These are phyloP conservation scores for Phytophthora hibernalis DNA, from an alignment of 352 stramenopile genomes.

Conservation along the genomic window DNA sequence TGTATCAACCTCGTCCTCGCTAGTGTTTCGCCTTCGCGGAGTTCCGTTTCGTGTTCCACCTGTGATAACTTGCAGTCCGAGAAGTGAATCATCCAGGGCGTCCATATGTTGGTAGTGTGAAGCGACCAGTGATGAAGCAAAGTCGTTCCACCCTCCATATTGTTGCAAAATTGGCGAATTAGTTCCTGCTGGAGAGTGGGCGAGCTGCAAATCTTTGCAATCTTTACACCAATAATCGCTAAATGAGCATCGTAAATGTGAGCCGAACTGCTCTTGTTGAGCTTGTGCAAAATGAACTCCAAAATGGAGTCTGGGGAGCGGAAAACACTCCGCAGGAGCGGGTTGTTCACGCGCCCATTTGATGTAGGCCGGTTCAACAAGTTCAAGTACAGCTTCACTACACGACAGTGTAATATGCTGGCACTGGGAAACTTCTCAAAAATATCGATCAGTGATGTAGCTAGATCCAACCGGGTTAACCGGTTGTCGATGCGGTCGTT, in stretches of 20 bases:
- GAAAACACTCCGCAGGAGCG: conserved; percentile 74
- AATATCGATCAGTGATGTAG: conserved; percentile 68
- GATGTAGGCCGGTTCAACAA: conserved; percentile 68
- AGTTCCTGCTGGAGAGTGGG: conserved; percentile 79
- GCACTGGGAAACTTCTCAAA: conserved; percentile 78
- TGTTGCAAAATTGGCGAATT: conserved; percentile 78
- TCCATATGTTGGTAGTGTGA: conserved; percentile 83
- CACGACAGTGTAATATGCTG: conserved; percentile 75
- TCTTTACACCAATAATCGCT: conserved; percentile 80
- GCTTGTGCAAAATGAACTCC: conserved; percentile 73
- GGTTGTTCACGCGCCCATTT: conserved; percentile 78
- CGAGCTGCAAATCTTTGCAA: conserved; percentile 81
- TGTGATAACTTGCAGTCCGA: conserved; percentile 34
- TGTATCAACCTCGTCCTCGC: conserved; percentile 54
- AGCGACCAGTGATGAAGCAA: conserved; percentile 70
- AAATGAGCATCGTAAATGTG: conserved; percentile 78
- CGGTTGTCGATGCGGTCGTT: conserved; percentile 66
- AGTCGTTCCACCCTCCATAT: conserved; percentile 67
- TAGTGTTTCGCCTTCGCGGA: conserved; percentile 31
- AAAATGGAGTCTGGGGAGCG: conserved; percentile 71
- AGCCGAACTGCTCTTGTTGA: conserved; percentile 52
- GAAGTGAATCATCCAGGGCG: conserved; percentile 62
- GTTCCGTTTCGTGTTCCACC: conserved; percentile 24
- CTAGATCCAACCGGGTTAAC: conserved; percentile 60
- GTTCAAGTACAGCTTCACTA: conserved; percentile 77